Percentiles rank a stretch among this genome's conserved stretches.
Conservation (phyloP, 305 asterid species). For the Solanum hybrid region DNA sequence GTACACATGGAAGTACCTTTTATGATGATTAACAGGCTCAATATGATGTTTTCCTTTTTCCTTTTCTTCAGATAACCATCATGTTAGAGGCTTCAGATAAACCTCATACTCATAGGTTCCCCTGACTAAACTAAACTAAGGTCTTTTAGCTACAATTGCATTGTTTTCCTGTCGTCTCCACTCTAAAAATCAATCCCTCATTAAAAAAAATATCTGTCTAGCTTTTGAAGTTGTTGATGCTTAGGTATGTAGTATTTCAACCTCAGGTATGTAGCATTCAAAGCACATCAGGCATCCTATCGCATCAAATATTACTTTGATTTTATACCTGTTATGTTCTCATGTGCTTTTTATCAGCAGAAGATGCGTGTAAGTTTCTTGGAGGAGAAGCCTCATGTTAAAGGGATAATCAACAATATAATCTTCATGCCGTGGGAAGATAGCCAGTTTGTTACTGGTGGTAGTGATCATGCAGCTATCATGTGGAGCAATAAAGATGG, state of each 20-base stretch:
- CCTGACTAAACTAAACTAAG: neutral
- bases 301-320: neutral
- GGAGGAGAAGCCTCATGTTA: conserved; percentile 68
- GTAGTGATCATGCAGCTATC: conserved; percentile 88
- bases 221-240: neutral
- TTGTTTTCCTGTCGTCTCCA: neutral
- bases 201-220: neutral
- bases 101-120: neutral
- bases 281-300: neutral
- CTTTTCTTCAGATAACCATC: neutral
- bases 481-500: conserved; percentile 66
- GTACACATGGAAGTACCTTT: neutral
- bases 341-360: conserved; percentile 24
- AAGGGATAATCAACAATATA: conserved; percentile 86
- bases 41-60: neutral
- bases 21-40: neutral
- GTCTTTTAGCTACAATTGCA: neutral
- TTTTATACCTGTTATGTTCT: neutral
- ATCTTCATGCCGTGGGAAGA: conserved; percentile 89
- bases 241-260: neutral
- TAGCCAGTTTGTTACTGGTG: conserved; percentile 66
- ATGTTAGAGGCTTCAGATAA: neutral
- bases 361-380: conserved; percentile 49
- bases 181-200: neutral
- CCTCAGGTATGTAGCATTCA: neutral